Percentiles rank a stretch among this genome's conserved stretches.
phyloP scores from a whole-genome alignment of 306 rosid species.

The Inga laurina region DNA sequence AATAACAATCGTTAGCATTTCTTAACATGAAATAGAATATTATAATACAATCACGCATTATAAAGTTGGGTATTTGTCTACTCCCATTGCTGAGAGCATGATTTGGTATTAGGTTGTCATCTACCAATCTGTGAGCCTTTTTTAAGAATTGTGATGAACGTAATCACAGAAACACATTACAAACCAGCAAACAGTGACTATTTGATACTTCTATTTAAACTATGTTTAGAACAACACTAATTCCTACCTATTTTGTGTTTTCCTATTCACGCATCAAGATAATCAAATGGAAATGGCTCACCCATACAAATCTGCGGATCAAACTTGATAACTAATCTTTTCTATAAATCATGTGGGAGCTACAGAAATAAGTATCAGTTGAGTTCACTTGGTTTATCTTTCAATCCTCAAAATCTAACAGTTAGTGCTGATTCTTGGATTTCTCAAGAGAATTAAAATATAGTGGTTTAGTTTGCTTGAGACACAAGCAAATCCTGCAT shows the following conservation, averaged over 20 bases:
- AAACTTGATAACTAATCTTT: slow-evolving; percentile 16
- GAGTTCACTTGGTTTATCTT: background rate
- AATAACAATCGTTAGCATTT: too few species aligned
- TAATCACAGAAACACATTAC: background rate
- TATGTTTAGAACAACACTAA: background rate
- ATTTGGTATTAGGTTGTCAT: too few species aligned
- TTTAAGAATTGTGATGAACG: background rate
- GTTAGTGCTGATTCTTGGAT: slow-evolving; percentile 20
- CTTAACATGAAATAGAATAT: too few species aligned
- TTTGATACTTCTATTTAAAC: background rate
- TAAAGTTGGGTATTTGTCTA: too few species aligned
- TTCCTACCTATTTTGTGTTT: background rate
- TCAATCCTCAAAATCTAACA: background rate
- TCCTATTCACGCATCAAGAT: background rate
- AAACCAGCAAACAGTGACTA: background rate
- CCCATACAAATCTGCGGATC: background rate
- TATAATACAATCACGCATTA: too few species aligned
- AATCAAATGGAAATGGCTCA: background rate
- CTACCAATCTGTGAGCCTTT: background rate
- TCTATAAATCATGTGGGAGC: slow-evolving; percentile 6
- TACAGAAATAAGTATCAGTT: slow-evolving; percentile 1
- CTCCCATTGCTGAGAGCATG: too few species aligned
- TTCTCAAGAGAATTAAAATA: background rate
- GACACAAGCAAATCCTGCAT: slow-evolving; percentile 28
- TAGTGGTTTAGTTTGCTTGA: slow-evolving; percentile 21